These are phyloP conservation scores for Przewalskia tangutica DNA, from an alignment of 257 asterid genomes.

Conservation along the genomic window DNA sequence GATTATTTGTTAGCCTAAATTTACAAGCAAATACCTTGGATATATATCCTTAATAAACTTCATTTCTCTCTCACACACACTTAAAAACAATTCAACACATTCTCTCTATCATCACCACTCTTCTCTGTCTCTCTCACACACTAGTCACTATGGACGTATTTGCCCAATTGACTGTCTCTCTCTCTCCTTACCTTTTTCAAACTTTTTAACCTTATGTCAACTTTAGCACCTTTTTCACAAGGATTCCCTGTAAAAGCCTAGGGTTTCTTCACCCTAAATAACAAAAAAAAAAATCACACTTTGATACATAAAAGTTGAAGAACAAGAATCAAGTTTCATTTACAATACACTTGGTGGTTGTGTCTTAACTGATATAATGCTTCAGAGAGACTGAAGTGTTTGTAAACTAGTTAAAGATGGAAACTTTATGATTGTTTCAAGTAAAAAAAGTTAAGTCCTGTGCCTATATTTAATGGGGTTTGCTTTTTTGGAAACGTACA, in stretches of 20 bases:
- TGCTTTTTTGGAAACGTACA: constrained; percentile 40
- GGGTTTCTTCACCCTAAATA: constrained; percentile 7
- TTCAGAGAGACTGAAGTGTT: background rate
- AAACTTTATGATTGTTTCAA: constrained; percentile 16
- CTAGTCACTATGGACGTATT: no score
- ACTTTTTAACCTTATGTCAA: constrained; percentile 15
- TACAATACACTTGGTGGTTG: background rate
- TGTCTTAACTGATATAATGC: background rate
- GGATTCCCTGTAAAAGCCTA: constrained; percentile 45
- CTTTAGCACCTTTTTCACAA: constrained; percentile 28
- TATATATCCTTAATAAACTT: background rate
- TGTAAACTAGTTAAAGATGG: background rate
- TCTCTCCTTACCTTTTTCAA: constrained; percentile 21
- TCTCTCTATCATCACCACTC: constrained; percentile 3
- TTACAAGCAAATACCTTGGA: background rate
- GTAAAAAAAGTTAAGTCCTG: constrained; percentile 39
- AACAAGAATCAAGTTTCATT: background rate
- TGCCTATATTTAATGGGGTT: constrained; percentile 39
- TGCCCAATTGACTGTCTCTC: no score
- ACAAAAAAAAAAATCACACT: background rate
- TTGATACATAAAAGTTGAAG: background rate
- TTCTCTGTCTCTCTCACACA: no score
- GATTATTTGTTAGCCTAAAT: background rate
- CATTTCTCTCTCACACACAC: constrained; percentile 8
- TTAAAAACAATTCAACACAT: background rate